Evolutionary conservation across 202 grass and related monocot genomes (phyloP).

Genomic region (Bolboschoenoplectus hybrid): DNA sequence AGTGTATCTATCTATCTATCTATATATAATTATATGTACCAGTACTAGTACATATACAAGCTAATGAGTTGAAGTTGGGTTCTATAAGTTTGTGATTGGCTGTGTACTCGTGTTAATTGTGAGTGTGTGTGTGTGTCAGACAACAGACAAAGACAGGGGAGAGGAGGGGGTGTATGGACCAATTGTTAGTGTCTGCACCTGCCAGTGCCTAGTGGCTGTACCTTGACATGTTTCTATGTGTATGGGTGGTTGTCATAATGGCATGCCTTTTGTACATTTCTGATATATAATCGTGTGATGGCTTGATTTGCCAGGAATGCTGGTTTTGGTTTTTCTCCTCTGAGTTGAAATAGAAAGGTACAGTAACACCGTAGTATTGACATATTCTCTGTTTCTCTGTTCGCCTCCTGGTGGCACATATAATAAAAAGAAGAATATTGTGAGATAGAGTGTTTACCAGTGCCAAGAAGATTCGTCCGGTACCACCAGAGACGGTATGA

Average conservation of each 20-base stretch:
- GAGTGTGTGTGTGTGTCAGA: neutral
- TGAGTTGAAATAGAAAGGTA: neutral
- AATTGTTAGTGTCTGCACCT: constrained; percentile 19
- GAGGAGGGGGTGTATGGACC: neutral
- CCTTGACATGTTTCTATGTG: constrained; percentile 21
- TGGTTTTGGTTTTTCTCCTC: neutral
- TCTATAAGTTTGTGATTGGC: constrained; percentile 12
- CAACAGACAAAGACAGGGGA: neutral
- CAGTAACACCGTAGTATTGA: too few relatives aligned
- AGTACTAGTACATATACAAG: neutral
- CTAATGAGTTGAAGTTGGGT: neutral
- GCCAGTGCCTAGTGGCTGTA: constrained; percentile 17
- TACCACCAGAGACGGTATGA: neutral
- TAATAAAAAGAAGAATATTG: neutral
- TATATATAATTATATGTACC: neutral
- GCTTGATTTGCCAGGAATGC: neutral
- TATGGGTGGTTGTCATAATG: neutral
- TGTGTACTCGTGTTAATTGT: constrained; percentile 1
- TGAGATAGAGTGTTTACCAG: neutral
- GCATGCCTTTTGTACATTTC: constrained; percentile 25
- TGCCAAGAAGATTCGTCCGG: neutral
- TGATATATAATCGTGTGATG: constrained; percentile 13
- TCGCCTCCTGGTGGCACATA: neutral
- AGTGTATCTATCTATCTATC: neutral
- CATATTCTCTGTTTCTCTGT: neutral